Evolutionary conservation across 2,329 filamentous ascomycete genomes (phyloP).

Genomic region (Aspergillus fumigatus): DNA sequence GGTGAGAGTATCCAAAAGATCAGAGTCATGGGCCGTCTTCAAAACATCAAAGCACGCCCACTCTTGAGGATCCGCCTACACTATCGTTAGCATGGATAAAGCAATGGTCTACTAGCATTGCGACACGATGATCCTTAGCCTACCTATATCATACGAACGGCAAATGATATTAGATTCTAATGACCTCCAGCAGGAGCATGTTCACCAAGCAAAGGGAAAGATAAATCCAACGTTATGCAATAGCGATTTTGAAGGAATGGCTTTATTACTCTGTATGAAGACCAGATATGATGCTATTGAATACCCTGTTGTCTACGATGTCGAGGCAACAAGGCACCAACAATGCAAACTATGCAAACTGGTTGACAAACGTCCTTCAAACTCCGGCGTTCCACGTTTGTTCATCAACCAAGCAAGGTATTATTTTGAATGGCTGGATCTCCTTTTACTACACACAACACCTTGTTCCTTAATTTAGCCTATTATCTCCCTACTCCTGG

Average conservation of each 20-base stretch:
- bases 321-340: background rate
- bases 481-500: too few relatives aligned
- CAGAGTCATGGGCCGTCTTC: background rate
- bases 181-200: background rate
- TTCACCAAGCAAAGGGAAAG: background rate
- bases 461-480: background rate
- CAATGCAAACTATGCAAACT: constrained; percentile 2
- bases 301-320: background rate
- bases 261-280: background rate
- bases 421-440: background rate
- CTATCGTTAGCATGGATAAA: background rate
- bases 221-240: background rate
- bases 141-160: background rate
- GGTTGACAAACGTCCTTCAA: too few relatives aligned
- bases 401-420: background rate
- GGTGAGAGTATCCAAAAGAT: background rate
- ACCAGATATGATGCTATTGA: background rate
- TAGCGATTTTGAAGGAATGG: background rate
- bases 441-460: background rate
- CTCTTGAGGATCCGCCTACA: background rate
- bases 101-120: background rate
- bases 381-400: too few relatives aligned
- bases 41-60: background rate
- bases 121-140: background rate
- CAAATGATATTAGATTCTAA: background rate